Base-by-base conservation (phyloP, 176 grass and related monocot genomes). In the Carex cristatella region DNA sequence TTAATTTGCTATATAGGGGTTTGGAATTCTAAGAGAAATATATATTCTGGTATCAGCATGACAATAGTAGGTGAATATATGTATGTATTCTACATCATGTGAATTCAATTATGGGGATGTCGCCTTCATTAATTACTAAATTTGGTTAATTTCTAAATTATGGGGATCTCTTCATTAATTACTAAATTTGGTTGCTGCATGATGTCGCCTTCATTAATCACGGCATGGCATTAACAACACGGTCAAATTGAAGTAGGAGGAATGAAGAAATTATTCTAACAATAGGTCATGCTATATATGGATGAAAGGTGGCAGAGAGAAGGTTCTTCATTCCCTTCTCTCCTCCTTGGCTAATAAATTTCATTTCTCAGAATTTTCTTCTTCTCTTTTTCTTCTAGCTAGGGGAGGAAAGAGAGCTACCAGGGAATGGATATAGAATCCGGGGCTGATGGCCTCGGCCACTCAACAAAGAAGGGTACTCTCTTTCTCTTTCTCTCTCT, bases 231-330 rank as follows among this genome's bases (percentile, higher is more conserved):
- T 55, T 76, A 54, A 77, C 73, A 53, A 77, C 49, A 32, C 27
- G 48, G 27, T 77, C 11, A 55, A 56, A 49, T 10, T 49, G 2
- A 11, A 55, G 23, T 28, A 56, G 0, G 48, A 77, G 32, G 23
- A 49, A 49, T 9, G 0, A 55, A 56, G 23, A 77, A 32, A 77
- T 31, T 77, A 30, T 77, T 74, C 57, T 66, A 23, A 83, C 19
- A 83, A 83, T 64, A 83, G 60, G 37, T 64, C 19, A 51, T 67
- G 38, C n/a, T 83, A 83, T 83, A 68, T 69, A 66, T 66, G 40
- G 14, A 65, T 1, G 44, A 35, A 83, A 68, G 62, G 81, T 66
- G 42, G 44, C 44, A 68, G n/a, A 46, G 44, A 46, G 23, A 23
- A 23, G 44, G 40, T 32, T 12, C 32, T 65, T 83, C 28, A 44